Conservation (phyloP, 169 alveolate species). For the Plasmodium adleri region DNA sequence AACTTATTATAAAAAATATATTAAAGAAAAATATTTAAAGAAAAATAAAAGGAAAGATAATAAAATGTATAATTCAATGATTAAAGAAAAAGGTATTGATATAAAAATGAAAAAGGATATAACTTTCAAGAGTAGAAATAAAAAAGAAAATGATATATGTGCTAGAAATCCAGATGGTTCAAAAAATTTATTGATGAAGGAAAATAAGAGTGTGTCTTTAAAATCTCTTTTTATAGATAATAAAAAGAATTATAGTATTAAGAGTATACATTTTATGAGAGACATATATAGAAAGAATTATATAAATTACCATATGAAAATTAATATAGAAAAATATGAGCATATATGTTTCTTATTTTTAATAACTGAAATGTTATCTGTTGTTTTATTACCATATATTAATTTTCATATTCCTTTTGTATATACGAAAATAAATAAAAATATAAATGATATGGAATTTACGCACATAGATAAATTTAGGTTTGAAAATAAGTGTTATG, state of each 20-base stretch:
- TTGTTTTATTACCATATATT: constrained; percentile 43
- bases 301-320: constrained; percentile 42
- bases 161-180: constrained; percentile 6
- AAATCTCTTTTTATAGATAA: constrained; percentile 17
- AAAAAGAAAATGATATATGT: constrained; percentile 9
- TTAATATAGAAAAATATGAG: constrained; percentile 74
- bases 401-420: constrained; percentile 29
- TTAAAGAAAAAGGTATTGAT: constrained; percentile 23
- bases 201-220: constrained; percentile 17
- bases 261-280: constrained; percentile 51
- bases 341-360: constrained; percentile 54
- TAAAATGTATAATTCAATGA: constrained; percentile 33
- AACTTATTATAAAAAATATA: constrained; percentile 34
- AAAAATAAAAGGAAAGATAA: constrained; percentile 69
- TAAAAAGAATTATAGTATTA: constrained; percentile 50
- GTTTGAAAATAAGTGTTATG: constrained; percentile 12
- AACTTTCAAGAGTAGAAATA: constrained; percentile 16
- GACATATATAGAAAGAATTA: constrained; percentile 52
- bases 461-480: constrained; percentile 35
- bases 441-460: constrained; percentile 9
- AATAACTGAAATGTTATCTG: constrained; percentile 65
- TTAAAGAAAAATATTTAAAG: constrained; percentile 44
- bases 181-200: constrained; percentile 4
- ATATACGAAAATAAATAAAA: constrained; percentile 19
- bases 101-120: constrained; percentile 49